These are phyloP conservation scores for Blastomyces silverae DNA, from an alignment of 2,329 filamentous ascomycete genomes.

Conservation along the genomic window DNA sequence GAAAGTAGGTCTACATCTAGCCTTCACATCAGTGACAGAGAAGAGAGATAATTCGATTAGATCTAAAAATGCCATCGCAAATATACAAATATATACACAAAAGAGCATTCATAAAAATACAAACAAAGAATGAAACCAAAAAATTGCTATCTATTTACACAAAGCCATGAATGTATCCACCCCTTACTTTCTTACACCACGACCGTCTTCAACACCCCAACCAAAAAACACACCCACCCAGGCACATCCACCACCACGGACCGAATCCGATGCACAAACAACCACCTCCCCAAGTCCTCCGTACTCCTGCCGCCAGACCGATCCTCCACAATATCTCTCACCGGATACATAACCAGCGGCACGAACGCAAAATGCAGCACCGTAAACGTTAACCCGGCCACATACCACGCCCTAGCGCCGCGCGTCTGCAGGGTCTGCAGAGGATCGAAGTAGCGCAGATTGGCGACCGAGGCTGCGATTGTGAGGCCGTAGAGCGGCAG, in stretches of 20 bases:
- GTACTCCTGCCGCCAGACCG: slow-evolving; percentile 13
- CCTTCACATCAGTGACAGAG: not conserved
- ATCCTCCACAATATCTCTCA: slow-evolving; percentile 18
- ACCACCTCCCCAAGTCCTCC: slow-evolving; percentile 18
- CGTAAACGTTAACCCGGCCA: slow-evolving; percentile 16
- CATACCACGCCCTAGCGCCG: slow-evolving; percentile 14
- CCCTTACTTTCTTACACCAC: not conserved
- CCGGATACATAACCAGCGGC: slow-evolving; percentile 19
- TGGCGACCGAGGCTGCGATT: slow-evolving; percentile 17
- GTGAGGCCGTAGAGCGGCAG: slow-evolving; percentile 17
- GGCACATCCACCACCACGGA: slow-evolving; percentile 19
- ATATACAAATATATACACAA: too few relatives aligned
- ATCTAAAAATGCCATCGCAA: too few relatives aligned
- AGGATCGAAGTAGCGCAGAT: slow-evolving; percentile 3
- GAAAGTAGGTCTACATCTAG: not conserved
- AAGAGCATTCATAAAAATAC: too few relatives aligned
- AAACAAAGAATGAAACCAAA: too few relatives aligned
- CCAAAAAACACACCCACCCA: slow-evolving; percentile 19
- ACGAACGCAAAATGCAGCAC: slow-evolving; percentile 20
- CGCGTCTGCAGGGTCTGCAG: not conserved
- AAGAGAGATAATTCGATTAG: too few relatives aligned
- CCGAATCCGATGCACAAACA: slow-evolving; percentile 20
- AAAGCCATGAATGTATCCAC: not conserved
- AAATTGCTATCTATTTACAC: not conserved
- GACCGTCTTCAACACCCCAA: not conserved